Evolutionary conservation across 2,329 filamentous ascomycete species (phyloP).

Genomic region (Aspergillus latus): DNA sequence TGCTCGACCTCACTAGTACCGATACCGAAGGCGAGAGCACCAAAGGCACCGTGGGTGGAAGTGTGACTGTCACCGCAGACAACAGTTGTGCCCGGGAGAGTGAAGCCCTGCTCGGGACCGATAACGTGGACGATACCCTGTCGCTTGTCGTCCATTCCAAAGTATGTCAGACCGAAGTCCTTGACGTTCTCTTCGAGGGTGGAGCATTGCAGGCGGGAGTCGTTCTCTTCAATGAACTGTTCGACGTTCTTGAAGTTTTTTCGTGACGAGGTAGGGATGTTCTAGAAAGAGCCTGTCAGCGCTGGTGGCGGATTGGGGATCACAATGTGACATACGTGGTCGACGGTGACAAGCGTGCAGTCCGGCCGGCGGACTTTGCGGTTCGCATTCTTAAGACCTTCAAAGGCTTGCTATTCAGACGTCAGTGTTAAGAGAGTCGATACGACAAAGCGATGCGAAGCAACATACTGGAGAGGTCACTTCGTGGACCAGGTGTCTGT

Average conservation of each 20-base stretch:
- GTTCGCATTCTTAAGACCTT: slow-evolving; percentile 85
- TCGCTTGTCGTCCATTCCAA: slow-evolving; percentile 91
- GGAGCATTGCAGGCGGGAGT: slow-evolving; percentile 89
- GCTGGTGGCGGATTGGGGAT: slow-evolving; percentile 7
- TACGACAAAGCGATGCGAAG: slow-evolving; percentile 16
- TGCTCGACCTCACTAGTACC: slow-evolving; percentile 98
- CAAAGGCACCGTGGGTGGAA: slow-evolving; percentile 95
- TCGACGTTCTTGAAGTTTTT: slow-evolving; percentile 93
- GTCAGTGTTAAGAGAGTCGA: neutral
- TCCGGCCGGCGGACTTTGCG: slow-evolving; percentile 89
- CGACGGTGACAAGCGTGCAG: slow-evolving; percentile 93
- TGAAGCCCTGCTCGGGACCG: slow-evolving; percentile 97
- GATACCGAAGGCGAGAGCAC: slow-evolving; percentile 91
- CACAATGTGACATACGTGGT: slow-evolving; percentile 70
- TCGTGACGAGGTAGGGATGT: slow-evolving; percentile 86
- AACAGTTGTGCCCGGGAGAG: slow-evolving; percentile 91
- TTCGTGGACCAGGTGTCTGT: slow-evolving; percentile 95
- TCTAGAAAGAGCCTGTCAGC: slow-evolving; percentile 53
- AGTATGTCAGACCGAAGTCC: slow-evolving; percentile 94
- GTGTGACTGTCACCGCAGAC: slow-evolving; percentile 98
- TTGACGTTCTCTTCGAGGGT: slow-evolving; percentile 97
- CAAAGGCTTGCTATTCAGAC: slow-evolving; percentile 78
- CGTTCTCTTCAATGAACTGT: slow-evolving; percentile 90
- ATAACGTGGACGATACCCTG: slow-evolving; percentile 99
- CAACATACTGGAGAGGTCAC: slow-evolving; percentile 88